Evolutionary conservation across 306 rosid species (phyloP), one percentile per base, ranked within the genome.

Genomic region (Cicer arietinum): DNA sequence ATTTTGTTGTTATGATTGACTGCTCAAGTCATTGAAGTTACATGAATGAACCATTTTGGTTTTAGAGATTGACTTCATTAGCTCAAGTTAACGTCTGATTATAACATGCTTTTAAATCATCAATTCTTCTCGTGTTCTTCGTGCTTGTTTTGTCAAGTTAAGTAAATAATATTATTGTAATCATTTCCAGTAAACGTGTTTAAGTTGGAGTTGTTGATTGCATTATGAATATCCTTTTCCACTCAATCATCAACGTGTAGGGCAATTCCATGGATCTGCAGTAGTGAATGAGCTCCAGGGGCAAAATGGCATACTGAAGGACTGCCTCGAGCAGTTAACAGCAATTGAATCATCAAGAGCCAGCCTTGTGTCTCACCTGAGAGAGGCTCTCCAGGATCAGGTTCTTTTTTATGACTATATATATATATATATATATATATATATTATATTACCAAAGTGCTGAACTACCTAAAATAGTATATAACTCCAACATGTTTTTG

Each of bases 321-420:
- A 87, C 73, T 95, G 98, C 80, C 85, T 92, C 10, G 93, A 90
- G 73, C 99, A 88, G 72, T 83, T 95, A 73, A 84, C 87, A 5
- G 82, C 89, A 59, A 78, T 89, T 45, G 98, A 92, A 81, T 86
- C 96, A 44, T 85, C 96, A 7, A 92, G 98, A 85, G 85, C 89
- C 43, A 86, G 76, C 74, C 98, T 95, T 46, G 96, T 92, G 81
- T 88, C 93, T 81, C 93, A 89, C 73, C 75, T 95, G 84, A 88
- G 90, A 65, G 96, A 90, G 81, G 96, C 97, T 81, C 94, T 95
- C 64, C 89, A 81, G 74, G 97, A 95, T 86, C 97, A 95, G 99
- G 99, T 95, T 78, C 41, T 50, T 25, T 78, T 77, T 75, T 14
- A 42, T 14, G 73, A 59, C 50, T 40, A 60, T 16, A 43, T 37